phyloP scores from a whole-genome alignment of 495 filamentous ascomycete species.

The Trichoderma parareesei region DNA sequence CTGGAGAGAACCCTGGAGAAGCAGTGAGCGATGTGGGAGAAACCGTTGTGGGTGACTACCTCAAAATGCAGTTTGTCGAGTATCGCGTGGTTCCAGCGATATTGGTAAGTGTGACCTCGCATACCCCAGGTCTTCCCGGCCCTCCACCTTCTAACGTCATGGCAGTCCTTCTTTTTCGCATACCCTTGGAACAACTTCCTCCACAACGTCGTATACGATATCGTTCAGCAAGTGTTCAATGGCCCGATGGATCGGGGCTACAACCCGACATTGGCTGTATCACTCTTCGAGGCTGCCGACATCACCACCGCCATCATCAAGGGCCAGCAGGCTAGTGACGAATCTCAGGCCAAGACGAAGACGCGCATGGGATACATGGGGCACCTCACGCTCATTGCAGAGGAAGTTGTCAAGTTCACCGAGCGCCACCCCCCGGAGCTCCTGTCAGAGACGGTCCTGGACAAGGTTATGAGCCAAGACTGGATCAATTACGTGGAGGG shows the following conservation, averaged over 20 bases:
- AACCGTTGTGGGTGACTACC: conserved; percentile 93
- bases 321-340: conserved; percentile 80
- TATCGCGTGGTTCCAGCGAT: conserved; percentile 93
- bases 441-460: conserved; percentile 73
- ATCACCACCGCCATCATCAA: conserved; percentile 89
- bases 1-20: conserved; percentile 16
- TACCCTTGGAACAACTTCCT: conserved; percentile 99
- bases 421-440: conserved; percentile 87
- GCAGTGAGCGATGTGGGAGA: conserved; percentile 22
- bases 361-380: conserved; percentile 98
- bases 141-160: conserved; percentile 11
- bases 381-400: conserved; percentile 91
- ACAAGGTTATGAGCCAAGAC: conserved; percentile 75
- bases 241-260: conserved; percentile 94
- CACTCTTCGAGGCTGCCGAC: conserved; percentile 80
- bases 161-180: conserved; percentile 76
- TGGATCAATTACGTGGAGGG: conserved; percentile 97
- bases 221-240: conserved; percentile 98
- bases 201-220: conserved; percentile 98
- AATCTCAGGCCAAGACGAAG: conserved; percentile 67
- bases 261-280: conserved; percentile 86
- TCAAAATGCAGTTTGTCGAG: conserved; percentile 96
- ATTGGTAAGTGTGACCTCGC: conserved; percentile 50
- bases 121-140: neutral
- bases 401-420: conserved; percentile 98